Base-by-base conservation (phyloP, 1,139 yeast genomes). In the Nematodospora anomalae region DNA sequence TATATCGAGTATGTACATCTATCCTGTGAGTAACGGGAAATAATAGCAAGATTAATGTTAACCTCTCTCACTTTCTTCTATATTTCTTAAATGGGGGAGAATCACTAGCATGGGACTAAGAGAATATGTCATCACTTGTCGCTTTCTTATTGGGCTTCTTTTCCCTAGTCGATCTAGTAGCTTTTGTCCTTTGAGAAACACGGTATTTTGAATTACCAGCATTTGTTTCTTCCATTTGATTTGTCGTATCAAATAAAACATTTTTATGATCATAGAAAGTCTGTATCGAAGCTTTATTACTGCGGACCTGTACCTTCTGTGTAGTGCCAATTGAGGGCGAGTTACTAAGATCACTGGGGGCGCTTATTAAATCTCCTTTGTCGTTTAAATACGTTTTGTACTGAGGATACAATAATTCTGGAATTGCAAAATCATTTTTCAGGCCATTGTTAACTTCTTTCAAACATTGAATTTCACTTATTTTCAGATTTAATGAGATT, bases 61-160 rank as follows among this genome's bases (percentile, higher is more conserved):
- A 18, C 6, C 6, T 18, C 6, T 26, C n/a, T 28, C 14, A 30
- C 28, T 30, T 23, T 23, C 15, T 30, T 23, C 21, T 23, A 5
- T 26, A n/a, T 16, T 24, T 30, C 22, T 30, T 30, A 6, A 13
- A 11, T 15, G 33, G 33, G 11, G 33, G 33, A 4, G 33, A 30
- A 22, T 26, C 24, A 11, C 13, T 14, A n/a, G 23, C 23, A 10
- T 12, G 22, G 4, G 21, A 20, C 18, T 23, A 24, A 5, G 33
- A 23, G 23, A 30, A 30, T 14, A 30, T 22, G 24, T 30, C 33
- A 13, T 29, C 10, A 21, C 10, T 21, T 21, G 10, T 7, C 10
- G 10, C 31, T 13, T 23, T 23, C 6, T 23, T 9, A 13, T n/a
- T 13, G 12, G 7, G 15, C 6, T 9, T 3, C 7, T 9, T 15